A percentile compares a stretch with the other conserved stretches of the same genome.
These are phyloP conservation scores for Chenopodium formosanum DNA, from an alignment of 148 eudicot genomes.

Conservation along the genomic window DNA sequence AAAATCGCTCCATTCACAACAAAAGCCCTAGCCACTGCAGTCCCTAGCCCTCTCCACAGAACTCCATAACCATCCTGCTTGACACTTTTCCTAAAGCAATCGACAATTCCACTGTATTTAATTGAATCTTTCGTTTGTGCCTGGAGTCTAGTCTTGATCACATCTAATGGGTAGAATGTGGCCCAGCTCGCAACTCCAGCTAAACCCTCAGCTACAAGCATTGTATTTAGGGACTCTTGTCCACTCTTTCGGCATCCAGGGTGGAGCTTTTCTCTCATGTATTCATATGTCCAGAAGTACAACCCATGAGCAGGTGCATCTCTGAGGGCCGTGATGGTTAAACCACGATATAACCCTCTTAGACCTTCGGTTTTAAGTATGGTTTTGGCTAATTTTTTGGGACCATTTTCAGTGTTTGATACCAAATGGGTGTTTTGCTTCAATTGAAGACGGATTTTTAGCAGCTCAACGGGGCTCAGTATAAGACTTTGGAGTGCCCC, in stretches of 20 bases:
- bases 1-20: conserved; percentile 87
- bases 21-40: conserved; percentile 77
- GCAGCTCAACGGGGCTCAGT: conserved; percentile 71
- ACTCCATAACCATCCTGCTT: conserved; percentile 61
- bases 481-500: conserved; percentile 85
- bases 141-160: conserved; percentile 72
- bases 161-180: conserved; percentile 80
- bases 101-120: conserved; percentile 62
- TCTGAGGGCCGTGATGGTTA: conserved; percentile 68
- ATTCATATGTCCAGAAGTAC: conserved; percentile 85
- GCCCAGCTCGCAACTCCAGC: conserved; percentile 92
- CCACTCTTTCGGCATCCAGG: conserved; percentile 80
- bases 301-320: conserved; percentile 85
- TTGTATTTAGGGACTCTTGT: conserved; percentile 63
- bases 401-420: conserved; percentile 40
- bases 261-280: conserved; percentile 62
- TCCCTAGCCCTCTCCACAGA: conserved; percentile 78
- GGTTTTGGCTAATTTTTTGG: conserved; percentile 47
- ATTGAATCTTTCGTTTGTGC: conserved; percentile 42
- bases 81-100: conserved; percentile 66
- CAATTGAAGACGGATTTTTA: conserved; percentile 83
- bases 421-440: conserved; percentile 25
- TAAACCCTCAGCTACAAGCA: conserved; percentile 84
- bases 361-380: conserved; percentile 55
- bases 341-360: conserved; percentile 70